A percentile compares a stretch with the other conserved stretches of the same genome.
These are phyloP conservation scores for Pseudogymnoascus sp. DNA, from an alignment of 2,329 filamentous ascomycete genomes.

Conservation along the genomic window DNA sequence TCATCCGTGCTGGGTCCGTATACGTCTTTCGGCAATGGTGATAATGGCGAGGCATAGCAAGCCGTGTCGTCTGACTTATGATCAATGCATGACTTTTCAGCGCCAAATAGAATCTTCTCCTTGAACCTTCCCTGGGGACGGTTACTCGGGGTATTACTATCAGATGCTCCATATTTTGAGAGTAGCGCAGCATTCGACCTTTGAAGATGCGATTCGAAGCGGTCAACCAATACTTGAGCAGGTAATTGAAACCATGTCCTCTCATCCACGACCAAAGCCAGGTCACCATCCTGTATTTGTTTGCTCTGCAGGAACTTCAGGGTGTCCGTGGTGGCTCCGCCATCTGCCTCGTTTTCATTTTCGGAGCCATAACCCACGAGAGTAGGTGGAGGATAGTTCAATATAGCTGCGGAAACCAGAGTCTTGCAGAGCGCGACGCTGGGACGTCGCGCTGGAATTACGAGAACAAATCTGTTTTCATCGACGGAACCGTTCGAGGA, in stretches of 20 bases:
- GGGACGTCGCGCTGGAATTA: constrained; percentile 41
- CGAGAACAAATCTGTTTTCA: constrained; percentile 41
- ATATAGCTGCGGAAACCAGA: constrained; percentile 47
- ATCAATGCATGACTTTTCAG: constrained; percentile 44
- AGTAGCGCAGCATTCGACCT: constrained; percentile 39
- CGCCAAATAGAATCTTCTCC: constrained; percentile 47
- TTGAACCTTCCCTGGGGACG: constrained; percentile 27
- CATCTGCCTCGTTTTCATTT: constrained; percentile 5
- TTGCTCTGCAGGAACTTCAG: constrained; percentile 39
- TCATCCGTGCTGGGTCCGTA: constrained; percentile 38
- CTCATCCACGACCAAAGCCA: constrained; percentile 46
- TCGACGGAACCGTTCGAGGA: not conserved
- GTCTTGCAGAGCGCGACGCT: constrained; percentile 44
- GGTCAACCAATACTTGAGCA: constrained; percentile 44
- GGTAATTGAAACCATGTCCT: constrained; percentile 46
- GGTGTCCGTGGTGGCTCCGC: constrained; percentile 14
- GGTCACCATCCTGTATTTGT: constrained; percentile 42
- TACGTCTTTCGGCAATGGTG: constrained; percentile 39
- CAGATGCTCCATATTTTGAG: constrained; percentile 17
- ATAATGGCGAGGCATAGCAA: constrained; percentile 45
- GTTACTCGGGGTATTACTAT: constrained; percentile 28
- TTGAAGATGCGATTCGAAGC: constrained; percentile 42
- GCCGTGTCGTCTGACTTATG: constrained; percentile 35
- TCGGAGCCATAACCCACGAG: constrained; percentile 38
- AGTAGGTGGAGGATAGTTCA: constrained; percentile 50